Percentiles rank a stretch among this genome's conserved stretches.
Evolutionary conservation across 1,284 basidiomycete species (phyloP).

Genomic region (Peniophora sp.): DNA sequence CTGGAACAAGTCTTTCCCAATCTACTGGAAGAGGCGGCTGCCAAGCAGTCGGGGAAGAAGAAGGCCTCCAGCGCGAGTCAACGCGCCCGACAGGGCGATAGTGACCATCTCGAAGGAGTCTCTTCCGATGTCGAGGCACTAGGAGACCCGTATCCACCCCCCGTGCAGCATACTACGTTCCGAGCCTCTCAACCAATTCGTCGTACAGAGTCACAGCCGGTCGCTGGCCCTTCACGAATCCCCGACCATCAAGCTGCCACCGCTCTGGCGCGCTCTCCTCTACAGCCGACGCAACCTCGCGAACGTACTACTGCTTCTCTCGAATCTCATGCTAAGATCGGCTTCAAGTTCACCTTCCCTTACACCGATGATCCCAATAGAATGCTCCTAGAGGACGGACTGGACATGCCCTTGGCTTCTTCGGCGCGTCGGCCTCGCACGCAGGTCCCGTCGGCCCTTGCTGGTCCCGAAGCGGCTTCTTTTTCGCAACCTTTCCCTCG

Average conservation of each 20-base stretch:
- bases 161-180: too few relatives aligned
- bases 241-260: too few relatives aligned
- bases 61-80: not conserved
- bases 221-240: too few relatives aligned
- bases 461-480: not conserved
- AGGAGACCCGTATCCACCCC: too few relatives aligned
- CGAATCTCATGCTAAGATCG: slow-evolving; percentile 14
- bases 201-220: too few relatives aligned
- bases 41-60: slow-evolving; percentile 13
- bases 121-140: too few relatives aligned
- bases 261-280: too few relatives aligned
- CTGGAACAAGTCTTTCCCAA: slow-evolving; percentile 36
- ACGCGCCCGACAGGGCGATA: too few relatives aligned
- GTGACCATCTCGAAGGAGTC: too few relatives aligned
- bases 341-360: slow-evolving; percentile 15
- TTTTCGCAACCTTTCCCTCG: not conserved
- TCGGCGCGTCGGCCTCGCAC: slow-evolving; percentile 15
- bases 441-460: slow-evolving; percentile 11
- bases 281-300: too few relatives aligned
- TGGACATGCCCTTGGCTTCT: slow-evolving; percentile 4
- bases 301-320: too few relatives aligned
- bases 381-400: slow-evolving; percentile 16
- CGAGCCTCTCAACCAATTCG: too few relatives aligned
- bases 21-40: slow-evolving; percentile 20
- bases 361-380: slow-evolving; percentile 18